Base-by-base conservation (phyloP, 2,329 filamentous ascomycete species). In the Pseudogymnoascus sp. region DNA sequence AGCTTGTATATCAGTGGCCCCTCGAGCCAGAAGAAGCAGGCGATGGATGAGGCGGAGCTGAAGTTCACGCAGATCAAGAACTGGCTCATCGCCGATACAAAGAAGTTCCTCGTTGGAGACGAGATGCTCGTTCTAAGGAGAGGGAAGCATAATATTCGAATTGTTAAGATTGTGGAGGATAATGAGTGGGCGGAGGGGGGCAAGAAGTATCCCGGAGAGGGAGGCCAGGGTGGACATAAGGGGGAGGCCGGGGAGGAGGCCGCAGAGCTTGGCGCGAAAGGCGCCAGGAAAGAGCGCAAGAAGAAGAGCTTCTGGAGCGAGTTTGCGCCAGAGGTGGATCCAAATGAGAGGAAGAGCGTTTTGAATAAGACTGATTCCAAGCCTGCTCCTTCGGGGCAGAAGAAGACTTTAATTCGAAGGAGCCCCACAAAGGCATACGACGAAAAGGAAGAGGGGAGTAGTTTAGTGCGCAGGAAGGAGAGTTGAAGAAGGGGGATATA, bases 111-210 rank as follows among this genome's bases (percentile, higher is more conserved):
- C 61, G 80, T 90, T 15, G 82, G 85, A 63, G 82, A 62, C 9
- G 36, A 61, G 22, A 66, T 86, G 53, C 74, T 87, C 64, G 79
- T 87, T 66, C 74, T 87, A 60, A 82, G 85, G 65, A 83, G 80
- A 68, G 84, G 84, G 65, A 86, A 85, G 74, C 80, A 85, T 72
- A 84, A 86, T 64, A 72, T 87, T 50, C 80, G 83, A 50, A 78
- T 86, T 65, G 76, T 87, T 59, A 76, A 86, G 71, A 75, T 87
- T 64, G 75, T 87, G 30, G 75, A 73, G 63, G 82, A 87, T 68
- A 75, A 81, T 53, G 78, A 79, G 62, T 86, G 80, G 77, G 67
- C 72, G 41, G 68, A 66, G 4, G 78, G 75, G 61, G 82, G 82
- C 28, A 62, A 74, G 64, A 73, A 72, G 15, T 85, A 85, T 69